Conservation (phyloP, 176 grass and related monocot species). For the Oryza meyeriana region DNA sequence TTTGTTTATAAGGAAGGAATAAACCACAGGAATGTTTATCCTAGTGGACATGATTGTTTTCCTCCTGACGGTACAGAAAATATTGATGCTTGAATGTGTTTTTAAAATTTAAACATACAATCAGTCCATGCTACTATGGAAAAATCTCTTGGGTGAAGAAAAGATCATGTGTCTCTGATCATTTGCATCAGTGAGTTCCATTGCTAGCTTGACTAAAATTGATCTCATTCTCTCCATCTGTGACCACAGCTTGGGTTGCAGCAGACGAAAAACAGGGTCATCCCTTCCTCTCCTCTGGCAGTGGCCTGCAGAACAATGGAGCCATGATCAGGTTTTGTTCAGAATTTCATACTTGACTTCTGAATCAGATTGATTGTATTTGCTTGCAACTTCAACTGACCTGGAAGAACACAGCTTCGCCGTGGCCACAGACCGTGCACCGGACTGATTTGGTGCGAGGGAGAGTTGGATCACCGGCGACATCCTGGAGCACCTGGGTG, state of each 20-base stretch:
- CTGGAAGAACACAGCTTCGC: conserved; percentile 92
- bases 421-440: conserved; percentile 56
- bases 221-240: conserved; percentile 76
- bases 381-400: conserved; percentile 20
- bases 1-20: conserved; percentile 9
- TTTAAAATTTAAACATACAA: conserved; percentile 13
- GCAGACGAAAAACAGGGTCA: conserved; percentile 83
- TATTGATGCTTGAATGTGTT: background rate
- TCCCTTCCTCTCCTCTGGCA: conserved; percentile 69
- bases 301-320: conserved; percentile 45
- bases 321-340: background rate
- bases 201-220: background rate
- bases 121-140: conserved; percentile 13
- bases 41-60: background rate
- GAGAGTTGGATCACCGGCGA: conserved; percentile 78
- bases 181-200: background rate
- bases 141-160: conserved; percentile 6
- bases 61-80: background rate
- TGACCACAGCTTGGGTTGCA: conserved; percentile 82
- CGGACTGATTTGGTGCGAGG: conserved; percentile 71
- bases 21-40: background rate
- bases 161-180: conserved; percentile 7
- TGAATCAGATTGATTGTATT: background rate
- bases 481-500: conserved; percentile 83
- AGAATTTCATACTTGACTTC: background rate